These are phyloP conservation scores for Phytopythium helicoides DNA, from an alignment of 352 stramenopile genomes.

Conservation along the genomic window DNA sequence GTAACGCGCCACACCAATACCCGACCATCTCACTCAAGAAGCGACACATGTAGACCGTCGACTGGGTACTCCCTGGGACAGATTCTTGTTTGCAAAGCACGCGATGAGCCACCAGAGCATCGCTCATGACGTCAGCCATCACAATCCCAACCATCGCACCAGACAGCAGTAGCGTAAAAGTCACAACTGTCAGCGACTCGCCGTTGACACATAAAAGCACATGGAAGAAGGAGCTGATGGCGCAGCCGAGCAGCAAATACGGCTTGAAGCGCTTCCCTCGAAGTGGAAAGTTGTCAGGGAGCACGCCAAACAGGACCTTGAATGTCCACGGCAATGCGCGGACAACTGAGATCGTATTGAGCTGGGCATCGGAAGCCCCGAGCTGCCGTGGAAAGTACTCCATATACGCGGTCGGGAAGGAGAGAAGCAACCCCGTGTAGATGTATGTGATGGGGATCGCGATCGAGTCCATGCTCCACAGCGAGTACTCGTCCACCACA, in stretches of 20 bases:
- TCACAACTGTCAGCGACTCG: constrained; percentile 43
- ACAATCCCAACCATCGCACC: constrained; percentile 72
- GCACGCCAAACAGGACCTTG: constrained; percentile 73
- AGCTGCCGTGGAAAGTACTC: constrained; percentile 70
- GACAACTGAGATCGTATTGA: constrained; percentile 68
- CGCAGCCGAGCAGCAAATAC: constrained; percentile 69
- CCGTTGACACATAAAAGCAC: constrained; percentile 32
- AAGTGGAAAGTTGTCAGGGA: constrained; percentile 67
- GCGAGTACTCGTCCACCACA: constrained; percentile 18
- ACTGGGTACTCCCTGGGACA: constrained; percentile 45
- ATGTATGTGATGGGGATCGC: constrained; percentile 81
- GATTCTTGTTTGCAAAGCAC: constrained; percentile 45
- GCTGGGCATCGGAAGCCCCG: constrained; percentile 59
- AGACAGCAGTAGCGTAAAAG: constrained; percentile 69
- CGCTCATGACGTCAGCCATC: constrained; percentile 82
- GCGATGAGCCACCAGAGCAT: constrained; percentile 63
- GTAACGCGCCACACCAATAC: constrained; percentile 60
- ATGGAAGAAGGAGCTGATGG: constrained; percentile 59
- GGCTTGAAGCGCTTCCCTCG: constrained; percentile 61
- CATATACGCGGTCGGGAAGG: constrained; percentile 69
- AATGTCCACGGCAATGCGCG: constrained; percentile 73
- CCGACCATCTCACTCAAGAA: constrained; percentile 79
- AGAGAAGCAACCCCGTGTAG: constrained; percentile 64
- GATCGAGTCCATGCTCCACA: constrained; percentile 50
- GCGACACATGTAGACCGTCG: constrained; percentile 72